These are phyloP conservation scores for Wallacemonas sp. DNA, from an alignment of 208 protist species.

Conservation along the genomic window DNA sequence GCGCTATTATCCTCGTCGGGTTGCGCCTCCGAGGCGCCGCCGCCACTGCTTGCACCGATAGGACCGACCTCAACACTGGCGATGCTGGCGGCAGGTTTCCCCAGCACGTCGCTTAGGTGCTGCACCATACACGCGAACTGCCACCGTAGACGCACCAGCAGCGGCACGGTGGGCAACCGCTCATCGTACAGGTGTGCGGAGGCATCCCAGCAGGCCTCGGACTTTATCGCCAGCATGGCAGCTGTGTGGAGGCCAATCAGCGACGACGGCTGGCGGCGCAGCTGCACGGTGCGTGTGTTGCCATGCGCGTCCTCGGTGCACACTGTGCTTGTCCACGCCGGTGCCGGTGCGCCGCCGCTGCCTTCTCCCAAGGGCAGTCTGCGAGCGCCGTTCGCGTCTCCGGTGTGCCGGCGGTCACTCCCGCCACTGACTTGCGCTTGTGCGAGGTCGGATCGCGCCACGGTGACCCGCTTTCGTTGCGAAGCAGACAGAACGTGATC, in stretches of 20 bases:
- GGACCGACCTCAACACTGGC: constrained; percentile 1
- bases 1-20: neutral
- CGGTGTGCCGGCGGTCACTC: neutral
- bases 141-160: constrained; percentile 78
- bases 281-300: constrained; percentile 31
- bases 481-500: constrained; percentile 30
- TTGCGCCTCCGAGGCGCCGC: neutral
- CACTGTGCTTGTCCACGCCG: neutral
- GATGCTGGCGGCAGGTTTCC: neutral
- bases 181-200: constrained; percentile 20
- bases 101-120: constrained; percentile 26
- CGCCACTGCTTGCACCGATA: neutral
- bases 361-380: neutral
- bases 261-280: constrained; percentile 51
- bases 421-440: neutral
- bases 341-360: neutral
- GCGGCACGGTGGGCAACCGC: constrained; percentile 29
- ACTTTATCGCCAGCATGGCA: constrained; percentile 41
- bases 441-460: constrained; percentile 9
- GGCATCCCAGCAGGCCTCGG: constrained; percentile 25
- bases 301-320: constrained; percentile 35
- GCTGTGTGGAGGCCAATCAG: constrained; percentile 54
- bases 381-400: neutral
- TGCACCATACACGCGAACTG: constrained; percentile 74
- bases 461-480: constrained; percentile 22